Percentiles rank a stretch among this genome's conserved stretches.
Evolutionary conservation across 2,329 filamentous ascomycete genomes (phyloP).

Genomic region (Mollisiaceae sp.): DNA sequence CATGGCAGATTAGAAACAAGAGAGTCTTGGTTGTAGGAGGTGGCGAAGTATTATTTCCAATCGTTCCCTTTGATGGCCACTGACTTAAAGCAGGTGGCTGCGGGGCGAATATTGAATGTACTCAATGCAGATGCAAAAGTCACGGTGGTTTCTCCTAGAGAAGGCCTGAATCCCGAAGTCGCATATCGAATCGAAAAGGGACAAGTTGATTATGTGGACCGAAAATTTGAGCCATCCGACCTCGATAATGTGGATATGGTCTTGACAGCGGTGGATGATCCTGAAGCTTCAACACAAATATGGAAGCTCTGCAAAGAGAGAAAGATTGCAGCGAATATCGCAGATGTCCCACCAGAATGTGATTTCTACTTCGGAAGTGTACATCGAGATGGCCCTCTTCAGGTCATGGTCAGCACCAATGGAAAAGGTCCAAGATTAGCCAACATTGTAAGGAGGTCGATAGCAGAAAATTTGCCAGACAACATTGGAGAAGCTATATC

Average conservation of each 20-base stretch:
- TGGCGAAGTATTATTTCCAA: conserved; percentile 71
- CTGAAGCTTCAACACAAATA: conserved; percentile 84
- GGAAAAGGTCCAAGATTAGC: conserved; percentile 93
- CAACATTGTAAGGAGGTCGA: conserved; percentile 81
- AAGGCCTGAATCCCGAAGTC: conserved; percentile 88
- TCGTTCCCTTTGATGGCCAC: conserved; percentile 20
- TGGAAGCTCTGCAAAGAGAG: conserved; percentile 92
- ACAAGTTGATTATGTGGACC: conserved; percentile 81
- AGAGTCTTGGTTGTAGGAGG: conserved; percentile 91
- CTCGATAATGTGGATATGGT: conserved; percentile 90
- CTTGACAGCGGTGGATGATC: conserved; percentile 90
- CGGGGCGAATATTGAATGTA: conserved; percentile 89
- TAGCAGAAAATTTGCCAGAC: conserved; percentile 75
- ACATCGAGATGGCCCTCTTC: conserved; percentile 90
- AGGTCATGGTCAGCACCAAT: conserved; percentile 99
- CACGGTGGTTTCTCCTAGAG: conserved; percentile 79
- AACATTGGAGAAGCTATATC: conserved; percentile 87
- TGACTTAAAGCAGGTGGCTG: conserved; percentile 75
- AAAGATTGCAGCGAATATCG: conserved; percentile 90
- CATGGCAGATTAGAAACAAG: conserved; percentile 93
- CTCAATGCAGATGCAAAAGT: conserved; percentile 94
- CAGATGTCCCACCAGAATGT: conserved; percentile 94
- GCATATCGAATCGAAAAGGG: conserved; percentile 76
- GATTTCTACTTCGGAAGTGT: conserved; percentile 99
- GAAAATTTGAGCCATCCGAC: conserved; percentile 84